Conservation (phyloP, 2,329 filamentous ascomycete genomes). For the Botrytis deweyae region DNA sequence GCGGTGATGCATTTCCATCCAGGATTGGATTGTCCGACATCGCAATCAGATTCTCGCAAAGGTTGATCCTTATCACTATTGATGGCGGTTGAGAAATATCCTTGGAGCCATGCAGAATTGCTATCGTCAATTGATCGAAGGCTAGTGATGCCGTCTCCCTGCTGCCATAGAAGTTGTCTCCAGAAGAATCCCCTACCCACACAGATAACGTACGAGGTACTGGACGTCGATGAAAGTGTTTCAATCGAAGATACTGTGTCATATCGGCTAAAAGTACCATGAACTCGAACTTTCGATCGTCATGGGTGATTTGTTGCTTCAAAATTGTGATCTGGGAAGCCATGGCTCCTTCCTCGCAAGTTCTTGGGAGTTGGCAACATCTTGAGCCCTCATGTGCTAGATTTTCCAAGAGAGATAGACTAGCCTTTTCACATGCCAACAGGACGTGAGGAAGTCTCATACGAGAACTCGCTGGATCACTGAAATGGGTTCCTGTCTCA, state of each 20-base stretch:
- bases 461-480: not conserved
- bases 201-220: not conserved
- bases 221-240: too few species aligned
- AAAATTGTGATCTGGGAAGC: too few species aligned
- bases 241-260: not conserved
- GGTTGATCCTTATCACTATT: not conserved
- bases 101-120: not conserved
- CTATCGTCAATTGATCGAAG: not conserved
- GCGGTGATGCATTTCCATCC: not conserved
- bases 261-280: not conserved
- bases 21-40: not conserved
- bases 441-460: not conserved
- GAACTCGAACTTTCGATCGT: not conserved
- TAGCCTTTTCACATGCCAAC: not conserved
- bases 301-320: not conserved
- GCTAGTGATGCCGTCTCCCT: not conserved
- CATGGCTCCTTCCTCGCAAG: not conserved
- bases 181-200: not conserved
- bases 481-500: too few species aligned
- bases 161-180: not conserved
- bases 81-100: not conserved
- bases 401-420: not conserved
- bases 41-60: not conserved
- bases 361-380: not conserved
- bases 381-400: not conserved